Percentiles rank a stretch among this genome's conserved stretches.
Conservation (phyloP, 2,329 filamentous ascomycete genomes). For the Aspergillus hiratsukae region DNA sequence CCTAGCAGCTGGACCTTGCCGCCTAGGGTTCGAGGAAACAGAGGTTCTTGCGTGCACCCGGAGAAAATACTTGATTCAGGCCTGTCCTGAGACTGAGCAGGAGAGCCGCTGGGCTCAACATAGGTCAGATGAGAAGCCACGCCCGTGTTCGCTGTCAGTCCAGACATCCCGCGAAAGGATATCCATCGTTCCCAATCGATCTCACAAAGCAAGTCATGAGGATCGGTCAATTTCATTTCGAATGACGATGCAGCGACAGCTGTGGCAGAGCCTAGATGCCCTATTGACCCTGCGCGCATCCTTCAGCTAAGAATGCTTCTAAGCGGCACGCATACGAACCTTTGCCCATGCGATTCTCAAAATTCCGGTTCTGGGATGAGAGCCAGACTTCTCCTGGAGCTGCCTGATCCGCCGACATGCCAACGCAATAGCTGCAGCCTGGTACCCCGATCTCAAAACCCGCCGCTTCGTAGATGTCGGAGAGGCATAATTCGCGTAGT, state of each 20-base stretch:
- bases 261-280: slow-evolving; percentile 43
- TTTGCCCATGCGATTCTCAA: slow-evolving; percentile 44
- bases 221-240: slow-evolving; percentile 41
- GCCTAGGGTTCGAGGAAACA: slow-evolving; percentile 14
- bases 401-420: slow-evolving; percentile 41
- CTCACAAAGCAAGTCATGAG: slow-evolving; percentile 24
- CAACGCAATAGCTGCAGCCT: slow-evolving; percentile 45
- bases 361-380: slow-evolving; percentile 46
- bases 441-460: slow-evolving; percentile 42
- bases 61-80: neutral
- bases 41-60: neutral
- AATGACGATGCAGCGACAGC: slow-evolving; percentile 47
- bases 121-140: neutral
- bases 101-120: slow-evolving; percentile 9
- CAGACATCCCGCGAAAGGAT: neutral
- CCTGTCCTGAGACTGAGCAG: neutral
- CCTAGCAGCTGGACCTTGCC: slow-evolving; percentile 40
- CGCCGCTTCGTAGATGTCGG: slow-evolving; percentile 37
- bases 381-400: slow-evolving; percentile 42
- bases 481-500: slow-evolving; percentile 32
- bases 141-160: neutral
- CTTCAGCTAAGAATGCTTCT: neutral
- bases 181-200: slow-evolving; percentile 24
- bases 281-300: slow-evolving; percentile 34
- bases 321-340: slow-evolving; percentile 18